Conservation (phyloP, 2,329 filamentous ascomycete species). For the Fusarium incarnatum region DNA sequence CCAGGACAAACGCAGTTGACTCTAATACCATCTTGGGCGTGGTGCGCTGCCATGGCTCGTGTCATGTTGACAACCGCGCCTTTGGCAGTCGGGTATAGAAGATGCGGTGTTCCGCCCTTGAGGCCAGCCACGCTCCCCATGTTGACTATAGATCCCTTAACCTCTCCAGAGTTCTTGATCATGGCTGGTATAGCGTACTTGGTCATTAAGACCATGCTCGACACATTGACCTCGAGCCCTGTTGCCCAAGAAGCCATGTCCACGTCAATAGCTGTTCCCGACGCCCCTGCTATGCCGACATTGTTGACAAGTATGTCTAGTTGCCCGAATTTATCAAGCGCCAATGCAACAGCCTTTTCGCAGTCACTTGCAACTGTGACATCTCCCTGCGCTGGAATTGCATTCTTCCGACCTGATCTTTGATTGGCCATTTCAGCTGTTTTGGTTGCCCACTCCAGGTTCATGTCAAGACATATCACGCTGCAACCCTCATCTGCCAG, state of each 20-base stretch:
- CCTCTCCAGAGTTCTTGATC: slow-evolving; percentile 61
- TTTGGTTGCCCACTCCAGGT: slow-evolving; percentile 60
- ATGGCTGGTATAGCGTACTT: slow-evolving; percentile 72
- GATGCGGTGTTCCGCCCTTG: slow-evolving; percentile 58
- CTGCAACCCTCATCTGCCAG: slow-evolving; percentile 68
- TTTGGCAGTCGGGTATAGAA: slow-evolving; percentile 62
- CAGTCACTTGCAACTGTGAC: slow-evolving; percentile 68
- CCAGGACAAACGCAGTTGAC: slow-evolving; percentile 64
- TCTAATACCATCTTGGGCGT: slow-evolving; percentile 58
- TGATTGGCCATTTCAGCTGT: slow-evolving; percentile 65
- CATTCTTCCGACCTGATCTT: slow-evolving; percentile 54
- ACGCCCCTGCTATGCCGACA: slow-evolving; percentile 70
- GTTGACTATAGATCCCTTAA: slow-evolving; percentile 68
- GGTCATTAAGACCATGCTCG: slow-evolving; percentile 73
- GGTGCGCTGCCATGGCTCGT: slow-evolving; percentile 63
- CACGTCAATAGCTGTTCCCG: slow-evolving; percentile 69
- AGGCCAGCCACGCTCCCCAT: slow-evolving; percentile 71
- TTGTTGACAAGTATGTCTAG: slow-evolving; percentile 74
- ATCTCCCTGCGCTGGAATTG: slow-evolving; percentile 61
- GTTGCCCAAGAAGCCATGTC: slow-evolving; percentile 69
- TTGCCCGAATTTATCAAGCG: slow-evolving; percentile 63
- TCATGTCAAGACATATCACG: slow-evolving; percentile 69
- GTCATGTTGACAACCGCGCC: slow-evolving; percentile 65
- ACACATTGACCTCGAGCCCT: slow-evolving; percentile 71
- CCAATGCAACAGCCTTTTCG: slow-evolving; percentile 53